Conservation (phyloP, 495 filamentous ascomycete genomes). For the Symbiotaphrina buchneri region DNA sequence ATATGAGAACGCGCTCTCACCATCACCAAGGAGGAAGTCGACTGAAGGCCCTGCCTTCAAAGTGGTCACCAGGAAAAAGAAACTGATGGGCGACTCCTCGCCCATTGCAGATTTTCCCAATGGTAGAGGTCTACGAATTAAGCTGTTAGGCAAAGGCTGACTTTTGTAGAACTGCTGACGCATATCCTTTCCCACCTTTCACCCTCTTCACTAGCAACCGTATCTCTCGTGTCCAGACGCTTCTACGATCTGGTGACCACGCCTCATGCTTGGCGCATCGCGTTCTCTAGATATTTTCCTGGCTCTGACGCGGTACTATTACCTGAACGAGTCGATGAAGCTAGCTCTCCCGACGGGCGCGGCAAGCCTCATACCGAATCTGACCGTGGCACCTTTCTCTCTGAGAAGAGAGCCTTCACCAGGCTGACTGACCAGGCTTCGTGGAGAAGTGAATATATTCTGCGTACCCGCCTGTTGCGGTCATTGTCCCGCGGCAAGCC, state of each 20-base stretch:
- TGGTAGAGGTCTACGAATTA: too few relatives aligned
- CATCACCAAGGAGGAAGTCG: slow-evolving; percentile 20
- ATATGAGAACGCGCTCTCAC: slow-evolving; percentile 41
- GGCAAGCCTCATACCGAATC: slow-evolving; percentile 9
- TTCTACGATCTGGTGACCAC: slow-evolving; percentile 69
- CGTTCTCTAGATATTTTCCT: slow-evolving; percentile 75
- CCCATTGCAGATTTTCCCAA: slow-evolving; percentile 51
- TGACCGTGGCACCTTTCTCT: slow-evolving; percentile 15
- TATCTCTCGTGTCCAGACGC: slow-evolving; percentile 62
- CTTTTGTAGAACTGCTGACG: slow-evolving; percentile 54
- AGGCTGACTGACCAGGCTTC: slow-evolving; percentile 58
- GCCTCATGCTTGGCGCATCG: slow-evolving; percentile 76
- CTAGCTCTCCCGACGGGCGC: too few relatives aligned
- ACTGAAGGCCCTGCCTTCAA: slow-evolving; percentile 31
- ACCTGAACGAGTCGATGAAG: slow-evolving; percentile 8
- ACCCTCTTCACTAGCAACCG: slow-evolving; percentile 50
- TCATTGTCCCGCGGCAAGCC: slow-evolving; percentile 62
- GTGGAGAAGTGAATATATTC: slow-evolving; percentile 83
- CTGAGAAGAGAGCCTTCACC: slow-evolving; percentile 53
- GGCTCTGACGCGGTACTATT: slow-evolving; percentile 30
- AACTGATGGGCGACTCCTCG: slow-evolving; percentile 18
- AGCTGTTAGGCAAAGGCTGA: slow-evolving; percentile 6
- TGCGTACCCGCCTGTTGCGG: slow-evolving; percentile 63
- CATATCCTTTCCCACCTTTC: slow-evolving; percentile 81
- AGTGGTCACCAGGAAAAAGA: slow-evolving; percentile 30